These are phyloP conservation scores for Brassica nigra DNA, from an alignment of 345 rosid species.

Conservation along the genomic window DNA sequence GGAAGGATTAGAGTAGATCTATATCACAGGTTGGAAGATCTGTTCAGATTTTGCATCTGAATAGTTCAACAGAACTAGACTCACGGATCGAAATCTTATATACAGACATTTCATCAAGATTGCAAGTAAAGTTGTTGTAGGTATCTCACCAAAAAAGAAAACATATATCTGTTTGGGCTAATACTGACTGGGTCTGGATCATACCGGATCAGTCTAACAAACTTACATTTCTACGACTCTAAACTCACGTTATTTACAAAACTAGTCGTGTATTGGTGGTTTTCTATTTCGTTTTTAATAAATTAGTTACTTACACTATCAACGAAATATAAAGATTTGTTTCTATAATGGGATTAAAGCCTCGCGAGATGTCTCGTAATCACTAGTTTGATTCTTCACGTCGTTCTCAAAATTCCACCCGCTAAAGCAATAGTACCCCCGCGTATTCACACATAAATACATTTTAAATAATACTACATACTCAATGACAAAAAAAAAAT, in stretches of 20 bases:
- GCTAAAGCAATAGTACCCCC: conserved; percentile 33
- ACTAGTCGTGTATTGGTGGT: background rate
- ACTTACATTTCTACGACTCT: background rate
- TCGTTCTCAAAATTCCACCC: conserved; percentile 27
- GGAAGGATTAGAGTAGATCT: conserved; percentile 28
- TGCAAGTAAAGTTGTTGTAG: background rate
- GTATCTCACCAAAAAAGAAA: background rate
- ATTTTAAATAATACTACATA: background rate
- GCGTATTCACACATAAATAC: conserved; percentile 20
- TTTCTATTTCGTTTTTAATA: background rate
- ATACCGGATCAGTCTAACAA: background rate
- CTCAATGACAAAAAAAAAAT: background rate
- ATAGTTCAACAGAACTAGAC: conserved; percentile 26
- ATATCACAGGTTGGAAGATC: conserved; percentile 43
- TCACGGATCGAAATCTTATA: conserved; percentile 4
- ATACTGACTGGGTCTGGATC: background rate
- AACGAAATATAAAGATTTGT: background rate
- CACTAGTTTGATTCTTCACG: conserved; percentile 21
- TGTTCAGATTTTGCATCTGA: conserved; percentile 37
- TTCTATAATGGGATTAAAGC: conserved; percentile 5
- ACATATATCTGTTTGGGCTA: background rate
- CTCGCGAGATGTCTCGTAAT: conserved; percentile 4
- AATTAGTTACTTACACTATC: background rate
- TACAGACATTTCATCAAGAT: background rate
- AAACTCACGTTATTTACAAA: background rate